These are phyloP conservation scores for Butyriboletus appendiculatus DNA, from an alignment of 1,284 basidiomycete species.

Conservation along the genomic window DNA sequence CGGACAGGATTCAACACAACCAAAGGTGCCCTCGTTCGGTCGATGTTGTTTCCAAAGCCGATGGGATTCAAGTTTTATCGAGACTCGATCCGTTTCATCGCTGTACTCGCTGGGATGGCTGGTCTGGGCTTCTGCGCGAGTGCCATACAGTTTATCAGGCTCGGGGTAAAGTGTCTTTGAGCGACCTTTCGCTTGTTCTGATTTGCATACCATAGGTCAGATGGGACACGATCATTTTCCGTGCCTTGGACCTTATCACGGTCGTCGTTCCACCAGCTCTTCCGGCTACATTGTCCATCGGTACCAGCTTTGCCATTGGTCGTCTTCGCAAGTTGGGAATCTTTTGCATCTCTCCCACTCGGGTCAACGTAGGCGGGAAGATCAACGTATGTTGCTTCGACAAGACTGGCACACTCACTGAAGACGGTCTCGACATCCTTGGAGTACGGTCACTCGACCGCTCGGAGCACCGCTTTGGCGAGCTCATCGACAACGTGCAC, in stretches of 20 bases:
- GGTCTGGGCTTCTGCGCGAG: slow-evolving; percentile 86
- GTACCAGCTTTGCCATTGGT: slow-evolving; percentile 93
- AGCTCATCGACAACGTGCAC: slow-evolving; percentile 85
- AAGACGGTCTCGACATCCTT: slow-evolving; percentile 97
- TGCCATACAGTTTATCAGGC: slow-evolving; percentile 88
- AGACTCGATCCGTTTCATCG: slow-evolving; percentile 96
- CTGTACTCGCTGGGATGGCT: slow-evolving; percentile 88
- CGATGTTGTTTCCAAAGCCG: slow-evolving; percentile 99
- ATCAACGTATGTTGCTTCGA: slow-evolving; percentile 99
- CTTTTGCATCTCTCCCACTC: slow-evolving; percentile 96
- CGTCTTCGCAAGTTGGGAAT: slow-evolving; percentile 89
- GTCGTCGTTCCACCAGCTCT: slow-evolving; percentile 98
- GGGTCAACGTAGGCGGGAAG: slow-evolving; percentile 96
- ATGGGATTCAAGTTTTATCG: slow-evolving; percentile 98
- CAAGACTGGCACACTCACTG: slow-evolving; percentile 98
- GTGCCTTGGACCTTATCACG: slow-evolving; percentile 96
- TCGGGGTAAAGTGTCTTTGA: slow-evolving; percentile 63
- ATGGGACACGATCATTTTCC: slow-evolving; percentile 90
- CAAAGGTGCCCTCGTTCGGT: slow-evolving; percentile 93
- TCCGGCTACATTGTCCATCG: slow-evolving; percentile 96
- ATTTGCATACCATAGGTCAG: slow-evolving; percentile 54
- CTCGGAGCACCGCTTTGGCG: slow-evolving; percentile 79
- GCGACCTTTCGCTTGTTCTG: slow-evolving; percentile 3
- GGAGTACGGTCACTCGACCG: slow-evolving; percentile 86
- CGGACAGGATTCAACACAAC: slow-evolving; percentile 91